Conservation (phyloP, 441 rosid species). For the Gossypium davidsonii region DNA sequence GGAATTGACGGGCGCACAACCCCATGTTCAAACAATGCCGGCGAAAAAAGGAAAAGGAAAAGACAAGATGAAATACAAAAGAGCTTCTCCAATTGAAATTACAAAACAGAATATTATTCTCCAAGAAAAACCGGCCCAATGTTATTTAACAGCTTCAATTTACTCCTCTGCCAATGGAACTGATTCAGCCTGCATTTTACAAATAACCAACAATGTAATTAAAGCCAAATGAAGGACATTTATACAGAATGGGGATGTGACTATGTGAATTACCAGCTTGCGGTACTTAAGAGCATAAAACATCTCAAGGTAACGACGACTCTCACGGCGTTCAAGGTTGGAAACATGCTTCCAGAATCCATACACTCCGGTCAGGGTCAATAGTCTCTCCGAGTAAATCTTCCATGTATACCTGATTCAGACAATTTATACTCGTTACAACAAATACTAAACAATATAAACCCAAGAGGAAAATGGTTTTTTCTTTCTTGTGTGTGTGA, state of each 20-base stretch:
- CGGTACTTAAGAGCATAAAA: constrained; percentile 84
- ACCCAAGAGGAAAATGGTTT: too few relatives aligned
- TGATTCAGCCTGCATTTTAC: constrained; percentile 65
- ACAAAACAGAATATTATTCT: constrained; percentile 27
- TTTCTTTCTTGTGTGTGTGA: too few relatives aligned
- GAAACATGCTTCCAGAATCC: constrained; percentile 98
- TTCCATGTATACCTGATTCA: constrained; percentile 75
- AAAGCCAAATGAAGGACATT: too few relatives aligned
- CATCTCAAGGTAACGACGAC: constrained; percentile 91
- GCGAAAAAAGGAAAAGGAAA: not conserved
- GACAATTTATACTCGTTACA: not conserved
- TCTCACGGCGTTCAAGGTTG: constrained; percentile 84
- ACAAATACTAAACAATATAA: not conserved
- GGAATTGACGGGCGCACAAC: constrained; percentile 21
- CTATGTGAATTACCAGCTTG: constrained; percentile 46
- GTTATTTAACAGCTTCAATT: not conserved
- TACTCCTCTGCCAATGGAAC: constrained; percentile 71
- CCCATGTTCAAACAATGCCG: constrained; percentile 27
- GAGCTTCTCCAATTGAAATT: constrained; percentile 20
- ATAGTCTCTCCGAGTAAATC: constrained; percentile 79
- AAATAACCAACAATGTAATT: not conserved
- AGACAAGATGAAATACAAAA: constrained; percentile 2
- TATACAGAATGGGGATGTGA: not conserved
- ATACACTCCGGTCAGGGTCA: constrained; percentile 82
- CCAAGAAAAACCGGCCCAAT: not conserved